Evolutionary conservation across 2,329 filamentous ascomycete species (phyloP).

Genomic region (Stachybotrys chartarum): DNA sequence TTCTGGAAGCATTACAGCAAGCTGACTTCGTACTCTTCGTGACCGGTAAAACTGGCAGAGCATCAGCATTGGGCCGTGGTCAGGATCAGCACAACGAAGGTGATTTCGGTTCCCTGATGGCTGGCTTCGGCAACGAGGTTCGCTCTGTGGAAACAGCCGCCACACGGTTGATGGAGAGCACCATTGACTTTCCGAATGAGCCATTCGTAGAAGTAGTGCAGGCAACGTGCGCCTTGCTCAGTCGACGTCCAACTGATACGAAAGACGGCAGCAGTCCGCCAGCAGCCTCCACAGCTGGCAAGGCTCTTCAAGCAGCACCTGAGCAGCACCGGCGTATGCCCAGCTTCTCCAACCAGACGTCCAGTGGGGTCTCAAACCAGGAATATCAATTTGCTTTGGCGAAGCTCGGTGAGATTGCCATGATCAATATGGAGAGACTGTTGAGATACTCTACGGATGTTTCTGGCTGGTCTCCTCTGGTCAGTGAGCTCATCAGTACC

Average conservation of each 20-base stretch:
- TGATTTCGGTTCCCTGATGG: constrained; percentile 44
- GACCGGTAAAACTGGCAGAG: constrained; percentile 47
- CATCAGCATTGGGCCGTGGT: constrained; percentile 38
- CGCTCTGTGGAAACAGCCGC: constrained; percentile 85
- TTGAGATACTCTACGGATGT: constrained; percentile 56
- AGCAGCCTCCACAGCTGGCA: constrained; percentile 11
- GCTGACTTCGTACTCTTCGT: constrained; percentile 80
- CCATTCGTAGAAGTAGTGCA: constrained; percentile 72
- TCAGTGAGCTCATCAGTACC: constrained; percentile 42
- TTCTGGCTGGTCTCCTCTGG: constrained; percentile 71
- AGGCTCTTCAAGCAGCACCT: constrained; percentile 27
- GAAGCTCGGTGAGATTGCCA: constrained; percentile 66
- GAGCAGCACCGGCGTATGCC: constrained; percentile 37
- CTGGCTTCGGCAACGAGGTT: constrained; percentile 73
- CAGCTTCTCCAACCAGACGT: constrained; percentile 37
- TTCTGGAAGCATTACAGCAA: constrained; percentile 87
- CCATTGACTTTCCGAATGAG: constrained; percentile 78
- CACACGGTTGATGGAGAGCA: constrained; percentile 82
- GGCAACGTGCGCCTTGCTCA: constrained; percentile 67
- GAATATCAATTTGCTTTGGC: constrained; percentile 62
- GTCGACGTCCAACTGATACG: constrained; percentile 22
- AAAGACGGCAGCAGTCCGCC: constrained; percentile 8
- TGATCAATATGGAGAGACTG: constrained; percentile 69
- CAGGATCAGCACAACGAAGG: constrained; percentile 41
- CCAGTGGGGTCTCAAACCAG: constrained; percentile 44